phyloP scores from a whole-genome alignment of 1,139 yeast species.

The Candida buenavistaensis region DNA sequence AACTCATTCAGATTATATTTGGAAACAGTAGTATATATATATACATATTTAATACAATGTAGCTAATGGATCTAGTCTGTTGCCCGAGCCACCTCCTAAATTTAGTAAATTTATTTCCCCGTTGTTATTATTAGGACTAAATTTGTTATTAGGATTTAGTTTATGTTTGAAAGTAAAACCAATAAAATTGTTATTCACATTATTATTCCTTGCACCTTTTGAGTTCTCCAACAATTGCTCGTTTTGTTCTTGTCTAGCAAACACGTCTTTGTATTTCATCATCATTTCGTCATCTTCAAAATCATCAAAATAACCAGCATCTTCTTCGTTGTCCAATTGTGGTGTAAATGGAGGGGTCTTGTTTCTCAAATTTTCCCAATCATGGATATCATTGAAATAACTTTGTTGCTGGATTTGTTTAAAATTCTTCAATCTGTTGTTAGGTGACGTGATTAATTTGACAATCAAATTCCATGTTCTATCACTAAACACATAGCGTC shows the following conservation, averaged over 20 bases:
- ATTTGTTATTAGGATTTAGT: conserved; percentile 59
- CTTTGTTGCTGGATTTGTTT: conserved; percentile 77
- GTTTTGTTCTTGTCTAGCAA: conserved; percentile 82
- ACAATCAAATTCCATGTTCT: conserved; percentile 93
- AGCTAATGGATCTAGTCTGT: conserved; percentile 45
- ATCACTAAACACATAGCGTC: conserved; percentile 89
- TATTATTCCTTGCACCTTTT: conserved; percentile 25
- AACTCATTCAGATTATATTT: conserved; percentile 54
- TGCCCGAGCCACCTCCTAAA: conserved; percentile 18
- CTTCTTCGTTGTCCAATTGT: conserved; percentile 93
- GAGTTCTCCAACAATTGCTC: conserved; percentile 77
- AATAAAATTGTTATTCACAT: conserved; percentile 56
- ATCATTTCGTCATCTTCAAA: conserved; percentile 94
- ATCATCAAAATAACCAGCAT: conserved; percentile 98
- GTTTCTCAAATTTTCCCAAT: conserved; percentile 69
- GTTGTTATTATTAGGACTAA: conserved; percentile 19
- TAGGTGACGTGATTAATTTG: conserved; percentile 76
- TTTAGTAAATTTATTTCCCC: conserved; percentile 44
- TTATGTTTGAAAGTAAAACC: conserved; percentile 97
- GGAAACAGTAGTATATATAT: conserved; percentile 35
- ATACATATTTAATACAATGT: conserved; percentile 35
- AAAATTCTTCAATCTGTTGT: conserved; percentile 70
- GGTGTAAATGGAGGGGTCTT: conserved; percentile 94
- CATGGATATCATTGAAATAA: conserved; percentile 75
- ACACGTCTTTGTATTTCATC: conserved; percentile 97